Evolutionary conservation across 352 stramenopile species (phyloP), one percentile per base, ranked within the genome.

Genomic region (Phytophthora pini): DNA sequence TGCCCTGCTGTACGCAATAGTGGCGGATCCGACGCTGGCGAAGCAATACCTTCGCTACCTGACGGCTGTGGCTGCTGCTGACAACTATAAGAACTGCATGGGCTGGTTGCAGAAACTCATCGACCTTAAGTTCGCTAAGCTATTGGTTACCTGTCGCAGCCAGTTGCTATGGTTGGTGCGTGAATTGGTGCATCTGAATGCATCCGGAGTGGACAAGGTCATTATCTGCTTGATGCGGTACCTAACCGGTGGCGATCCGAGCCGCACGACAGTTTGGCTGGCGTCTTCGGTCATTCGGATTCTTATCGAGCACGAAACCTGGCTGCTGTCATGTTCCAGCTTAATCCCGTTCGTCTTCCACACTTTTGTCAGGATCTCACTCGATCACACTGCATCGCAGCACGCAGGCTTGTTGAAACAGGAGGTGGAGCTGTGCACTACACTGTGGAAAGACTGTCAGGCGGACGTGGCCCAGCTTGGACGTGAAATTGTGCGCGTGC

Each of bases 261-360:
- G 79, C 54, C 82, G 82, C 34, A 93, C 86, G 10, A 89, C 83
- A 2, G 73, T 90, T 32, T 94, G 86, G 86, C 72, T 94, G 47
- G 82, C 86, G 26, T 90, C 84, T 15, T 91, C 86, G 1, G 85
- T 90, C 61, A 87, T 94, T 29, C 80, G 82, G 32, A 87, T 94
- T 43, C 58, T 94, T 17, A 85, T 88, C 27, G 86, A 94, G 56
- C 86, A 94, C 60, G 86, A 94, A 62, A 39, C 74, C 6, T 94
- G 86, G 86, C 54, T 94, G 49, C 61, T 94, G 22, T 86, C 84
- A 5, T 82, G 79, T 53, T 84, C 86, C 24, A 87, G 70, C 31
- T 71, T 94, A 13, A 93, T 92, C 32, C 86, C 86, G 11, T 94
- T 90, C 46, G 86, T 93, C 6, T 94, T 94, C 40, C 83, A 94